A percentile compares a stretch with the other conserved stretches of the same genome.
These are phyloP conservation scores for Metarhizium guizhouense DNA, from an alignment of 2,329 filamentous ascomycete genomes.

Conservation along the genomic window DNA sequence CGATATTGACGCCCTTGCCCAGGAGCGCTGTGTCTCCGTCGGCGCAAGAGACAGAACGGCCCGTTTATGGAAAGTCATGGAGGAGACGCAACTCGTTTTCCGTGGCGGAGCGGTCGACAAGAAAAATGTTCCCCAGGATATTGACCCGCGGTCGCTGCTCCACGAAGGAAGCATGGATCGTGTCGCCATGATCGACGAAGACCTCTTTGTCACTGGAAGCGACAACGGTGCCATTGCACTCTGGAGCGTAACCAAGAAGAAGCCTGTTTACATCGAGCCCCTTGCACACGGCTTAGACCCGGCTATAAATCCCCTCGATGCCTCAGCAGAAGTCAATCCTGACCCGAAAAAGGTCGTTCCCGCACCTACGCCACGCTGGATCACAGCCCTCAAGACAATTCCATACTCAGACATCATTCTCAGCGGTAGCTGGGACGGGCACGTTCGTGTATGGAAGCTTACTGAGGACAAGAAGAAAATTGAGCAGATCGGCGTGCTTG, in stretches of 20 bases:
- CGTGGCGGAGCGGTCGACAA: conserved; percentile 65
- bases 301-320: conserved; percentile 54
- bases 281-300: conserved; percentile 81
- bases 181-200: conserved; percentile 80
- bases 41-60: conserved; percentile 87
- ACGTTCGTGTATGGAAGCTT: conserved; percentile 76
- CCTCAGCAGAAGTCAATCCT: conserved; percentile 63
- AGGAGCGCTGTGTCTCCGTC: conserved; percentile 85
- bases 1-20: conserved; percentile 71
- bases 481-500: conserved; percentile 61
- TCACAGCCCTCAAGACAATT: conserved; percentile 78
- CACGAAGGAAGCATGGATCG: conserved; percentile 83
- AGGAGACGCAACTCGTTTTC: conserved; percentile 93
- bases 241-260: conserved; percentile 92
- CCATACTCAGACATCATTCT: conserved; percentile 87
- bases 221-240: conserved; percentile 83
- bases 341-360: conserved; percentile 47
- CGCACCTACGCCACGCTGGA: conserved; percentile 68
- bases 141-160: conserved; percentile 45
- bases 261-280: conserved; percentile 71
- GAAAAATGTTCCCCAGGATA: conserved; percentile 35
- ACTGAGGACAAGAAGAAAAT: conserved; percentile 75
- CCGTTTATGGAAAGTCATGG: conserved; percentile 88
- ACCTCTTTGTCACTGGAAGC: conserved; percentile 84
- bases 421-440: conserved; percentile 86